A percentile compares a stretch with the other conserved stretches of the same genome.
phyloP scores from a whole-genome alignment of 495 filamentous ascomycete species.

The Hyaloscypha hepaticicola region DNA sequence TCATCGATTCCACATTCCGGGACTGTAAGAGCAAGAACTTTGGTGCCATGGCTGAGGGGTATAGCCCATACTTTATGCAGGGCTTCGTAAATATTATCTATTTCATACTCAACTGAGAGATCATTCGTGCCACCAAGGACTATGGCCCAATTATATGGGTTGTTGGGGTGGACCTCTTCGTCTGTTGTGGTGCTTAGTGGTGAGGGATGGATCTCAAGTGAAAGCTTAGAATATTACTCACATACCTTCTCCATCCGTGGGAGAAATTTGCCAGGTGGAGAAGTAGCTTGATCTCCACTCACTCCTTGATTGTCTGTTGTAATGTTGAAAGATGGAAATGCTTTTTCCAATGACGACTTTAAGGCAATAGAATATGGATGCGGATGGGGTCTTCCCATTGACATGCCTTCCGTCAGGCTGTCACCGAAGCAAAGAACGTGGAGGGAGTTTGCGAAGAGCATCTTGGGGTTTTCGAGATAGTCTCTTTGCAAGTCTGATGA shows the following conservation, averaged over 20 bases:
- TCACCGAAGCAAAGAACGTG: conserved; percentile 64
- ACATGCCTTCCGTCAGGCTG: conserved; percentile 60
- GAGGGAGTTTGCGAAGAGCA: conserved; percentile 25
- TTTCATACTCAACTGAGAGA: not conserved
- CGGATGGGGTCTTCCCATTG: conserved; percentile 40
- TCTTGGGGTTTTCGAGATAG: not conserved
- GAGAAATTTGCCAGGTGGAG: conserved; percentile 41
- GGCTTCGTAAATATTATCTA: conserved; percentile 11
- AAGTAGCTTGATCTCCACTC: conserved; percentile 50
- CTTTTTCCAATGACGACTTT: conserved; percentile 6
- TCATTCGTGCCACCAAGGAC: conserved; percentile 32
- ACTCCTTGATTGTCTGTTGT: conserved; percentile 42
- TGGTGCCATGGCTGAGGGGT: conserved; percentile 39
- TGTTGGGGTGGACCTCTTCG: conserved; percentile 7
- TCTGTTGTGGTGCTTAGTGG: conserved; percentile 43
- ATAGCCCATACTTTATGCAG: conserved; percentile 25
- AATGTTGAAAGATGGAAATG: conserved; percentile 27
- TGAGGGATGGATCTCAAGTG: conserved; percentile 34
- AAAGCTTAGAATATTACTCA: conserved; percentile 23
- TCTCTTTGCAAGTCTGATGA: no score
- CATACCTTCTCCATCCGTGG: conserved; percentile 45
- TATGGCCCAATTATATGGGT: conserved; percentile 26
- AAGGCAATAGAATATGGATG: conserved; percentile 49
- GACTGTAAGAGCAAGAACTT: conserved; percentile 60
- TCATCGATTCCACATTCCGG: conserved; percentile 40